Conservation (phyloP, 306 rosid species). For the Trichosanthes truncata region DNA sequence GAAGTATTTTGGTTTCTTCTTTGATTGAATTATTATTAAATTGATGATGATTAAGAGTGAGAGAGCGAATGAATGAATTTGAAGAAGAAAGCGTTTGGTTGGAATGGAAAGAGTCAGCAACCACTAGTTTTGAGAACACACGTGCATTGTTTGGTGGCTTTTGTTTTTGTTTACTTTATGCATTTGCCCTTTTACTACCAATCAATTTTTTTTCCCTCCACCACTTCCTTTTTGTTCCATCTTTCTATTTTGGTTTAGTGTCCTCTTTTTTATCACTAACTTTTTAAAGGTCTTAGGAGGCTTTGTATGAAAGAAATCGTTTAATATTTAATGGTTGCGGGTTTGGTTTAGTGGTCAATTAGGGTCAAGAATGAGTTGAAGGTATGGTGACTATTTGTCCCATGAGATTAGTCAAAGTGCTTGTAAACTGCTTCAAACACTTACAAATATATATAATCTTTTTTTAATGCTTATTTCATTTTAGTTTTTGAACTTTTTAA, state of each 20-base stretch:
- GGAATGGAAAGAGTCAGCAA: slow-evolving; percentile 9
- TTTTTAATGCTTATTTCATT: too few relatives aligned
- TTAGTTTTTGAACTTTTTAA: too few relatives aligned
- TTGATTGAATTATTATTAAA: neutral
- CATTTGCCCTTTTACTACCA: neutral
- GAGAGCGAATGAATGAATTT: neutral
- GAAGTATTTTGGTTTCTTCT: neutral
- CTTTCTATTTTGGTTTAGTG: neutral
- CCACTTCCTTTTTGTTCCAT: neutral
- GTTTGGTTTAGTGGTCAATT: too few relatives aligned
- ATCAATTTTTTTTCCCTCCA: neutral
- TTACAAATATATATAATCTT: too few relatives aligned
- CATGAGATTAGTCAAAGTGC: too few relatives aligned
- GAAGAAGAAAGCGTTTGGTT: neutral
- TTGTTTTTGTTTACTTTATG: neutral
- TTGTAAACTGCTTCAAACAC: too few relatives aligned
- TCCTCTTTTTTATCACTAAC: too few relatives aligned
- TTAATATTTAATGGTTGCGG: too few relatives aligned
- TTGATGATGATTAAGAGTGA: neutral
- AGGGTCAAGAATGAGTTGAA: too few relatives aligned
- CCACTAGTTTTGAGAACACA: neutral
- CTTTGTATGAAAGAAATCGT: too few relatives aligned
- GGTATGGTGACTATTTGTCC: too few relatives aligned
- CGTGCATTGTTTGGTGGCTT: neutral
- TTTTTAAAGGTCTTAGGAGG: too few relatives aligned